phyloP scores from a whole-genome alignment of 192 early-diverging fungal genomes.

The Gryganskiella cystojenkinii region DNA sequence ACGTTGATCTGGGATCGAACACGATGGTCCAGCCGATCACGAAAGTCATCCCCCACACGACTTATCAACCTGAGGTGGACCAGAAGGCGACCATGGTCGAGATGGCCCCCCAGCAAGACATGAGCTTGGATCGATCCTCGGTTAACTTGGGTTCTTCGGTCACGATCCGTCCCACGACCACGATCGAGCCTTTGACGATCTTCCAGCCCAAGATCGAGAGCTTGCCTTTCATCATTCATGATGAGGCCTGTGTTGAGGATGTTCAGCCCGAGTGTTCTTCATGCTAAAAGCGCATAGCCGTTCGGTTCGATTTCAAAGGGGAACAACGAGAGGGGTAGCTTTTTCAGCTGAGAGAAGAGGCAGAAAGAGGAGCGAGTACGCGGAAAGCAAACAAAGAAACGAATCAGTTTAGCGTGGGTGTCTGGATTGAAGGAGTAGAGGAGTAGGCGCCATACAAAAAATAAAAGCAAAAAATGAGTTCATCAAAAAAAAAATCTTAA shows the following conservation, averaged over 20 bases:
- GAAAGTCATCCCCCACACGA: constrained; percentile 23
- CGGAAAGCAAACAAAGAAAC: too few relatives aligned
- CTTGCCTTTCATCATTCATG: constrained; percentile 36
- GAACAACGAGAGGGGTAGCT: too few relatives aligned
- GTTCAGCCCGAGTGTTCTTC: too few relatives aligned
- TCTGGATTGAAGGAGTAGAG: too few relatives aligned
- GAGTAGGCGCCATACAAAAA: too few relatives aligned
- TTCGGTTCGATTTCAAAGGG: too few relatives aligned
- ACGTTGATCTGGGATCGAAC: constrained; percentile 26
- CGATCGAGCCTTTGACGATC: constrained; percentile 36
- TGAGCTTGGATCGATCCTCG: constrained; percentile 20
- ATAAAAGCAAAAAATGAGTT: too few relatives aligned
- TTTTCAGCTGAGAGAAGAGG: too few relatives aligned
- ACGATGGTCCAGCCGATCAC: constrained; percentile 27
- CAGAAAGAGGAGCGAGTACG: too few relatives aligned
- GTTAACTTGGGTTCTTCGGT: constrained; percentile 27
- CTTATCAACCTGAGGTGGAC: constrained; percentile 34
- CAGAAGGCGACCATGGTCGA: constrained; percentile 32
- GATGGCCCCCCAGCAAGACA: not conserved
- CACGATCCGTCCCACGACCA: constrained; percentile 27
- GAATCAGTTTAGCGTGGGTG: too few relatives aligned
- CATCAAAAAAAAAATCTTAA: too few relatives aligned
- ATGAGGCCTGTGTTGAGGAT: constrained; percentile 5
- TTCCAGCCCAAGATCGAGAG: constrained; percentile 35
- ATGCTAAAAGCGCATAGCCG: too few relatives aligned